Conservation (phyloP, 164 flowering plant species). For the Litsea cubeba region DNA sequence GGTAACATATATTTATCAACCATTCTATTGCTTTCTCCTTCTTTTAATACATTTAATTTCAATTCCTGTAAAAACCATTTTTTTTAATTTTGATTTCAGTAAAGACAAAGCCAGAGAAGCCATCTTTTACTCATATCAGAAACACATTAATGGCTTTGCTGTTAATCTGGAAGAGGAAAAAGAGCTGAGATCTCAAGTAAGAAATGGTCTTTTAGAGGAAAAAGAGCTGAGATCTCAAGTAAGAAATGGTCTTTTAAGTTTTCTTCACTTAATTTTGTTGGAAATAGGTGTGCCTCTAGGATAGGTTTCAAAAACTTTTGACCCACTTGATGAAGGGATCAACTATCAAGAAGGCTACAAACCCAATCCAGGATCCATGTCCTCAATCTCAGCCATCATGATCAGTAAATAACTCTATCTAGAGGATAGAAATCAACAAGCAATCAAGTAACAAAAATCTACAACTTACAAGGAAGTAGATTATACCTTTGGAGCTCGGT, state of each 20-base stretch:
- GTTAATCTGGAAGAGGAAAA: constrained; percentile 63
- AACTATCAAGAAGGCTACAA: too few relatives aligned
- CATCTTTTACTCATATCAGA: constrained; percentile 54
- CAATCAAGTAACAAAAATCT: too few relatives aligned
- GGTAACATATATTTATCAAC: constrained; percentile 6
- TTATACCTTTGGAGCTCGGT: too few relatives aligned
- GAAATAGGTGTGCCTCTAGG: too few relatives aligned
- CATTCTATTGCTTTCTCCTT: not conserved
- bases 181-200: constrained; percentile 47
- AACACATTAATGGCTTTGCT: constrained; percentile 60
- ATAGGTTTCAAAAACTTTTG: too few relatives aligned
- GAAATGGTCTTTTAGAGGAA: constrained; percentile 26
- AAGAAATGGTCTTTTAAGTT: not conserved
- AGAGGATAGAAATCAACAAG: too few relatives aligned
- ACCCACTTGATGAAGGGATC: too few relatives aligned
- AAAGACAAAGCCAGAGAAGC: constrained; percentile 38
- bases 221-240: constrained; percentile 53
- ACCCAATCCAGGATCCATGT: too few relatives aligned
- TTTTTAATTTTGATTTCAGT: constrained; percentile 7
- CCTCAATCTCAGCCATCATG: too few relatives aligned
- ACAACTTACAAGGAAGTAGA: too few relatives aligned
- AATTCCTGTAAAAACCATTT: not conserved
- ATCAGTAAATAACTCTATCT: too few relatives aligned
- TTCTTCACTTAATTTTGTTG: too few relatives aligned
- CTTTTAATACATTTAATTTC: not conserved